Percentiles rank a stretch among this genome's conserved stretches.
Conservation (phyloP, 140 eudicot species). For the Cichorium intybus region DNA sequence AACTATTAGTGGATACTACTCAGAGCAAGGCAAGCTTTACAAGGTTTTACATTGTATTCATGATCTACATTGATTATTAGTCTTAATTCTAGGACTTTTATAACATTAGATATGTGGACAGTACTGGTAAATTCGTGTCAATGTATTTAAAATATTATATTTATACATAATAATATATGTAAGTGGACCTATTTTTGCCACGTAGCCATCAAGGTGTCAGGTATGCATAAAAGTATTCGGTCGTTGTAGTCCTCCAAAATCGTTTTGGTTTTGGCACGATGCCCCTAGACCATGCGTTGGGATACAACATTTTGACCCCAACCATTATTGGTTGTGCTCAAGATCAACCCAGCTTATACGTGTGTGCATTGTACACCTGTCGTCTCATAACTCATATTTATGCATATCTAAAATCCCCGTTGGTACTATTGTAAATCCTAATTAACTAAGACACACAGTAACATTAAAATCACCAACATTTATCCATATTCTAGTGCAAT, state of each 20-base stretch:
- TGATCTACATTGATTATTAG: background rate
- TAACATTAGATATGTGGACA: background rate
- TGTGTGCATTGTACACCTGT: too few species aligned
- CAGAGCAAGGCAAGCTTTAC: slow-evolving; percentile 57
- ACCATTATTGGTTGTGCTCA: too few species aligned
- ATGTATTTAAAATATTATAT: background rate
- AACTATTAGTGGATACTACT: slow-evolving; percentile 61
- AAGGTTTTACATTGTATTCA: slow-evolving; percentile 43
- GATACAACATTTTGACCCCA: too few species aligned
- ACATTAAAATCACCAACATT: too few species aligned
- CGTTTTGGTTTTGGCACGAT: background rate
- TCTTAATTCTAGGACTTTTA: background rate
- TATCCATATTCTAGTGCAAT: too few species aligned
- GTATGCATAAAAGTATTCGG: background rate
- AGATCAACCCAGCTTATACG: too few species aligned
- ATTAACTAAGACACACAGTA: too few species aligned
- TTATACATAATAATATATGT: slow-evolving; percentile 54
- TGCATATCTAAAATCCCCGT: too few species aligned
- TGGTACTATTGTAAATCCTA: too few species aligned
- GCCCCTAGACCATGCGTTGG: too few species aligned
- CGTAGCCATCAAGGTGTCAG: slow-evolving; percentile 45
- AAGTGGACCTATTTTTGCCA: slow-evolving; percentile 46
- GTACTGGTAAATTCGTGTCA: background rate
- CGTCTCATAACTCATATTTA: too few species aligned
- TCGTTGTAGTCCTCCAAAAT: background rate